Base-by-base conservation (phyloP, 2,329 filamentous ascomycete genomes). In the Pseudocercospora fuligena region DNA sequence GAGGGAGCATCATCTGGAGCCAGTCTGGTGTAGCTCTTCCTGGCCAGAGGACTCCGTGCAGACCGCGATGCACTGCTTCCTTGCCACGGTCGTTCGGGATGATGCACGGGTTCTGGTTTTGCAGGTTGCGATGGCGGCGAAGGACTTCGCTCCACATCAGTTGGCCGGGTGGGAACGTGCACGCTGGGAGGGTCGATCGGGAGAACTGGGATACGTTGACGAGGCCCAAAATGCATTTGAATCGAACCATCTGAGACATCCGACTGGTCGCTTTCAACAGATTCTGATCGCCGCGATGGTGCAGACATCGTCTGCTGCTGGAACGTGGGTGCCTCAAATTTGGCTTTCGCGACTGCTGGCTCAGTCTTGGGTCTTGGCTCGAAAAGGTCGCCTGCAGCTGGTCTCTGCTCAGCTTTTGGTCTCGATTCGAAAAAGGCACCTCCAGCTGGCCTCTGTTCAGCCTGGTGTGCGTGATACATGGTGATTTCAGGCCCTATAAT, bases 401-500 rank as follows among this genome's bases (percentile, higher is more conserved):
- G 81, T 64, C 76, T 76, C 67, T 84, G 80, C 40, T 76, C 73
- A 36, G 19, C 58, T 19, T 14, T 47, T 56, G 36, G 60, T 25
- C 23, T 63, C 64, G 79, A 84, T 49, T 85, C 84, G 58, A 71
- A 75, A 54, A 68, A 72, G 19, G 81, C 80, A 33, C 81, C 82
- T 63, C 82, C 81, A 12, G 81, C 79, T 23, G 81, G 81, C 65
- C 76, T 76, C 68, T 84, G 80, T 36, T 76, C 73, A 63, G 80
- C 73, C 75, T 91, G 90, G 1, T 89, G 88, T 73, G 92, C 86
- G 73, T 89, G 86, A 75, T 93, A 92, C 74, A 92, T 91, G 40
- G 88, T 86, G 74, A 94, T 92, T 76, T 95, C 92, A 6, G 90
- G 89, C 5, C 69, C 74, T 87, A 96, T 92, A 73, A 94, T 87